Conservation (phyloP, 2,329 filamentous ascomycete species). For the Pyrenochaeta sp. region DNA sequence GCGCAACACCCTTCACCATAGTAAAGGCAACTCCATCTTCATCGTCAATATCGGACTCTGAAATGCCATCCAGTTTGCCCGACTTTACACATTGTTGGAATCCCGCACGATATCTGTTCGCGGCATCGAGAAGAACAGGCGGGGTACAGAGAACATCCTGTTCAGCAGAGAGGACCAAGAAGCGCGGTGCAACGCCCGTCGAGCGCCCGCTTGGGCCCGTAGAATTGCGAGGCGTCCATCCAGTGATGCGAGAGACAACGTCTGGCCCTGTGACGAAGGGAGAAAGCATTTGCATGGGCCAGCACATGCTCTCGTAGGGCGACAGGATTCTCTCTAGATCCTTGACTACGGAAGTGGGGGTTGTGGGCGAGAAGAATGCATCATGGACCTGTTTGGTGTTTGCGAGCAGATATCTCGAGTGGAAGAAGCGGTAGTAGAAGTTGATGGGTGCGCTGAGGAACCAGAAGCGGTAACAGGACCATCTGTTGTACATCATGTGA, state of each 20-base stretch:
- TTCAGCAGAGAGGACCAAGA: constrained; percentile 36
- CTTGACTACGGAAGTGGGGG: constrained; percentile 50
- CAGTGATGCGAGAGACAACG: constrained; percentile 48
- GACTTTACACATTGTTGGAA: constrained; percentile 39
- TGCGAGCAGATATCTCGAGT: constrained; percentile 60
- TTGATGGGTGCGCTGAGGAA: constrained; percentile 28
- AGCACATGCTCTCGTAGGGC: constrained; percentile 62
- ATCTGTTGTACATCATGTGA: constrained; percentile 27
- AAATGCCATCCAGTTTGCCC: constrained; percentile 40
- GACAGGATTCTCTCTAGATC: constrained; percentile 55
- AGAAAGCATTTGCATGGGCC: constrained; percentile 59
- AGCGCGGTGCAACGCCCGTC: constrained; percentile 10
- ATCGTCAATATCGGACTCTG: constrained; percentile 8
- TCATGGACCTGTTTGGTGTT: constrained; percentile 57
- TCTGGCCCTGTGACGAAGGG: constrained; percentile 52
- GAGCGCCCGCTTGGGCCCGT: constrained; percentile 2
- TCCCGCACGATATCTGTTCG: constrained; percentile 47
- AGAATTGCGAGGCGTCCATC: constrained; percentile 50
- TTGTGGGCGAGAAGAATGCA: constrained; percentile 60
- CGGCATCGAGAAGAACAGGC: constrained; percentile 44
- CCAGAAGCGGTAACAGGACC: constrained; percentile 37
- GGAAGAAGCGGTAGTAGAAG: constrained; percentile 56
- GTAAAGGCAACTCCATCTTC: constrained; percentile 50
- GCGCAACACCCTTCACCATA: constrained; percentile 56
- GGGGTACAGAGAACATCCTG: constrained; percentile 38